Evolutionary conservation across 2,329 filamentous ascomycete genomes (phyloP).

Genomic region (Pseudocercospora fijiensis): DNA sequence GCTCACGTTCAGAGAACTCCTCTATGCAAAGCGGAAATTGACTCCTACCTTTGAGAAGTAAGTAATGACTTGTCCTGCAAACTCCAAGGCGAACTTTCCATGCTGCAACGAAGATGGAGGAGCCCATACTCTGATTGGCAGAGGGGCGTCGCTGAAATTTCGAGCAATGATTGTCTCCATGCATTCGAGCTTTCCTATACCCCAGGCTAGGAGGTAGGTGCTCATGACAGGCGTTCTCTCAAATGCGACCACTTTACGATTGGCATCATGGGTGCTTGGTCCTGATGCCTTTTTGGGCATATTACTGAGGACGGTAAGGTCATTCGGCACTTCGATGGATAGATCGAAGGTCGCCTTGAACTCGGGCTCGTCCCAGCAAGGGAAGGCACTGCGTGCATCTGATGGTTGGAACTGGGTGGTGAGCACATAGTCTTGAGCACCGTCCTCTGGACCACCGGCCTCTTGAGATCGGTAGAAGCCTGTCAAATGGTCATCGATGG

Average conservation of each 20-base stretch:
- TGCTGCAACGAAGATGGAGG: constrained; percentile 92
- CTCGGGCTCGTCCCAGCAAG: constrained; percentile 97
- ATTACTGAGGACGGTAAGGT: constrained; percentile 87
- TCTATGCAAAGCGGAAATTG: no score
- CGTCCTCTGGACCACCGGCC: constrained; percentile 75
- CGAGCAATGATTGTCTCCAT: constrained; percentile 87
- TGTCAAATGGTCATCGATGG: constrained; percentile 89
- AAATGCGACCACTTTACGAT: constrained; percentile 67
- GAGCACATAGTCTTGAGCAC: constrained; percentile 72
- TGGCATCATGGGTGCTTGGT: constrained; percentile 59
- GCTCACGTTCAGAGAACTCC: background rate
- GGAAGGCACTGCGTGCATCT: constrained; percentile 91
- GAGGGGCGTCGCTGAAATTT: constrained; percentile 83
- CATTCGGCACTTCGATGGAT: constrained; percentile 83
- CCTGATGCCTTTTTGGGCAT: constrained; percentile 81
- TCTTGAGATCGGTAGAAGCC: constrained; percentile 87
- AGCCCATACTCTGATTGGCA: constrained; percentile 96
- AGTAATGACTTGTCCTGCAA: constrained; percentile 90
- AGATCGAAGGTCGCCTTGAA: constrained; percentile 96
- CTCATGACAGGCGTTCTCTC: constrained; percentile 87
- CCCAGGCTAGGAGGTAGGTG: constrained; percentile 86
- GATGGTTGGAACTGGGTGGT: constrained; percentile 98
- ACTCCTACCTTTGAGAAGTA: constrained; percentile 75
- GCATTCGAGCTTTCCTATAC: constrained; percentile 94
- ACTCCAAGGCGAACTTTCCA: constrained; percentile 82